Conservation (phyloP, 83 land plant genomes). For the Picea engelmannii region DNA sequence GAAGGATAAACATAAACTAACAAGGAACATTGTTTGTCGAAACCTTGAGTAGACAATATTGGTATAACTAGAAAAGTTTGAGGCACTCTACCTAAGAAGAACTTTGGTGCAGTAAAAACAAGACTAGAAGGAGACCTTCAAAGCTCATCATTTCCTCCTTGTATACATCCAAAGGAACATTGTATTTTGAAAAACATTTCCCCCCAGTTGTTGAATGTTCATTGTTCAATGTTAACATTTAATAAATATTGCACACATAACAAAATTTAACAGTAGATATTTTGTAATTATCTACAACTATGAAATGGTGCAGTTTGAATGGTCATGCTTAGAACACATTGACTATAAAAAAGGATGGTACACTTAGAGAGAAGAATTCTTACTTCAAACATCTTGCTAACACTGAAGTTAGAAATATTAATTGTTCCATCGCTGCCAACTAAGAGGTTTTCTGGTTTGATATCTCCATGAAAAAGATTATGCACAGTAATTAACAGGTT, state of each 20-base stretch:
- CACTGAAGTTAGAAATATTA: constrained; percentile 52
- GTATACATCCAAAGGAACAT: constrained; percentile 16
- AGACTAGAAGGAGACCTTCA: constrained; percentile 93
- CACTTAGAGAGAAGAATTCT: constrained; percentile 34
- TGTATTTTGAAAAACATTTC: not conserved
- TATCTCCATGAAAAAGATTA: constrained; percentile 55
- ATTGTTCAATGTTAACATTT: not conserved
- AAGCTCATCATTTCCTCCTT: constrained; percentile 89
- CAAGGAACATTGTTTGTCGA: too few relatives aligned
- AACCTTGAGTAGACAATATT: not conserved
- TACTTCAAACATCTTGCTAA: constrained; percentile 49
- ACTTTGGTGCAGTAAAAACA: constrained; percentile 94
- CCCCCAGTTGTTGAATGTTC: not conserved
- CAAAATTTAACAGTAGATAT: not conserved
- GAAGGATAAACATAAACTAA: too few relatives aligned
- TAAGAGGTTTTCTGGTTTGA: constrained; percentile 58
- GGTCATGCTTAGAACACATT: not conserved
- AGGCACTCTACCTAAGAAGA: constrained; percentile 58
- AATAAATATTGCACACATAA: not conserved
- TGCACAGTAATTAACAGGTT: constrained; percentile 12
- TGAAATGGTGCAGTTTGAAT: not conserved
- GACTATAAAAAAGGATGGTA: not conserved
- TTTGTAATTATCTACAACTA: not conserved
- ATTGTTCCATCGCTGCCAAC: constrained; percentile 33
- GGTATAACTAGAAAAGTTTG: not conserved